Evolutionary conservation across 2,329 filamentous ascomycete genomes (phyloP), one percentile per base, ranked within the genome.

Genomic region (Fusarium paranaense): DNA sequence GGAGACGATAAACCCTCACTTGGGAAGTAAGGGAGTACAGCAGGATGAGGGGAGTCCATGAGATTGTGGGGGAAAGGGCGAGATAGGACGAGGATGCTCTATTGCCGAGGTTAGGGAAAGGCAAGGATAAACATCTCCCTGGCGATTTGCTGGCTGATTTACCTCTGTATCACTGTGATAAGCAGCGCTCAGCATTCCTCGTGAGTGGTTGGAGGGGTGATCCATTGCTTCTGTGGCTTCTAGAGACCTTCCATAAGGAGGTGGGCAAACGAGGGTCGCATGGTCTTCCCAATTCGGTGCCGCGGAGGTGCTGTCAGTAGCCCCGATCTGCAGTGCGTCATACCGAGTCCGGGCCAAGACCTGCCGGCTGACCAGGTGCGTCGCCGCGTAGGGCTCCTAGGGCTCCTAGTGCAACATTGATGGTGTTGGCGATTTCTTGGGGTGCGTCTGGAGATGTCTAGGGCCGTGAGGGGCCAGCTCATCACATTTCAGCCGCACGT

Each of bases 291-390:
- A 33, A 59, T 73, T 64, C 35, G 62, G 62, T 18, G 52, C 61
- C 32, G 70, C 70, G 70, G 67, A 70, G 63, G 64, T 57, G 66
- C 35, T 52, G 38, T 42, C 38, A 73, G 62, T 50, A 59, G 27
- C 32, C 63, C 45, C 40, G 70, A 69, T 62, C 62, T 70, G 70
- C 72, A 30, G 16, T 67, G 65, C 72, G 72, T 75, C 73, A 75
- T 75, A 69, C 71, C 69, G 64, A 65, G 58, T 61, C 52, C 54
- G 42, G 57, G 68, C 72, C 72, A 74, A 75, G 72, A 54, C 69
- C 66, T 74, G 66, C 59, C 63, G 64, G 62, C 72, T 75, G 69
- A 75, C 72, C 62, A 67, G 27, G 58, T 62, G 72, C 72, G 70
- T 73, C 60, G 62, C 47, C 56, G 59, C 69, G 62, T 70, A 75